Evolutionary conservation across 768 basidiomycete species (phyloP).

Genomic region (Termitomyces titanicus): DNA sequence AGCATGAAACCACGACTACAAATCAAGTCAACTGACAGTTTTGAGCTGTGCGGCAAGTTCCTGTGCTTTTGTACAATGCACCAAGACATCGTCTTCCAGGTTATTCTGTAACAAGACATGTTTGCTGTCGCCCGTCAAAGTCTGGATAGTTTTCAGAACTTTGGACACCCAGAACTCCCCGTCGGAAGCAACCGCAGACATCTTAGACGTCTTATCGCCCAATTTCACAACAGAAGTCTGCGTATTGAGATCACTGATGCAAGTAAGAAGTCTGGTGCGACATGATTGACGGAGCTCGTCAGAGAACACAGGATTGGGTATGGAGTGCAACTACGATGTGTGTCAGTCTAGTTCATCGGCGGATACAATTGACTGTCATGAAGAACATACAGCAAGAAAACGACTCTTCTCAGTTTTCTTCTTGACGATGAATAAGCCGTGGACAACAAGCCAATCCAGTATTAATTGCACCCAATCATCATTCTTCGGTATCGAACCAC

Average conservation of each 20-base stretch:
- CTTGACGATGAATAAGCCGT: slow-evolving; percentile 76
- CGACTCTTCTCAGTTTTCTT: slow-evolving; percentile 70
- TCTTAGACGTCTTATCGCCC: slow-evolving; percentile 51
- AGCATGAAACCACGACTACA: background rate
- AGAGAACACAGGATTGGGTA: slow-evolving; percentile 68
- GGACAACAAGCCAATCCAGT: slow-evolving; percentile 77
- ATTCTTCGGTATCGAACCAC: slow-evolving; percentile 72
- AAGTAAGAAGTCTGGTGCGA: slow-evolving; percentile 65
- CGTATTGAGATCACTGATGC: slow-evolving; percentile 69
- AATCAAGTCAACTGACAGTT: slow-evolving; percentile 31
- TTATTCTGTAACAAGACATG: slow-evolving; percentile 54
- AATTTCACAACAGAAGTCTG: slow-evolving; percentile 49
- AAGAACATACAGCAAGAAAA: slow-evolving; percentile 52
- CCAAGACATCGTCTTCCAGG: slow-evolving; percentile 51
- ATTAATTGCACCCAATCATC: slow-evolving; percentile 75
- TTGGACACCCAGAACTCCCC: slow-evolving; percentile 80
- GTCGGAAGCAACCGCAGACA: slow-evolving; percentile 60
- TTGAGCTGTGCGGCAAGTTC: slow-evolving; percentile 38
- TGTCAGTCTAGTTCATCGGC: background rate
- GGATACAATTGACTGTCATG: background rate
- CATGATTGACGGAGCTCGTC: slow-evolving; percentile 66
- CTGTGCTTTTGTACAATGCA: slow-evolving; percentile 42
- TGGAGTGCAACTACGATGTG: slow-evolving; percentile 48
- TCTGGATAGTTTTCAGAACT: slow-evolving; percentile 50
- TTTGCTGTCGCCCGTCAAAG: slow-evolving; percentile 64